Conservation (phyloP, 768 basidiomycete genomes). For the Lactifluus hygrophoroides region DNA sequence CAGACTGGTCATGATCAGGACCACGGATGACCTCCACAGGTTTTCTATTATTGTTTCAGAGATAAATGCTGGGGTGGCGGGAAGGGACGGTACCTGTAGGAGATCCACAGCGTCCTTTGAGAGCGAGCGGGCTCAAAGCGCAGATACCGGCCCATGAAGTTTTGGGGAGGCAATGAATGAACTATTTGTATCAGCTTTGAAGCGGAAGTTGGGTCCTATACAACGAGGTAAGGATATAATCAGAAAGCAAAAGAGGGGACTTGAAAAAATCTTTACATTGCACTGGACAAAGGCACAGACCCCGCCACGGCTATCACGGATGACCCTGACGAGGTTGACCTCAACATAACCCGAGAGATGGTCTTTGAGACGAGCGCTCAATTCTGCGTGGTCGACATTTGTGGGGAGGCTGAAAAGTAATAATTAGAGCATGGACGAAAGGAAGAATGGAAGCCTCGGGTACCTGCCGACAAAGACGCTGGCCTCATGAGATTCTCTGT, state of each 20-base stretch:
- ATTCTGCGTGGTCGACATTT: conserved; percentile 54
- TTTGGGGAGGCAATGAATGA: conserved; percentile 45
- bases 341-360: conserved; percentile 61
- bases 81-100: conserved; percentile 47
- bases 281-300: conserved; percentile 84
- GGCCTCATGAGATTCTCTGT: conserved; percentile 60
- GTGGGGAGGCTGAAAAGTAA: conserved; percentile 49
- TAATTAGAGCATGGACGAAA: conserved; percentile 12
- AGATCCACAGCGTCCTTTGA: conserved; percentile 63
- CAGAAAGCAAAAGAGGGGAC: neutral
- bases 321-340: conserved; percentile 59
- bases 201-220: conserved; percentile 50
- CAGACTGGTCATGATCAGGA: conserved; percentile 12
- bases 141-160: conserved; percentile 62
- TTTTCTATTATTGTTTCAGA: conserved; percentile 24
- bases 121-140: conserved; percentile 76
- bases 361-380: conserved; percentile 49
- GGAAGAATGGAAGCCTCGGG: conserved; percentile 10
- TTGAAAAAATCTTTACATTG: conserved; percentile 41
- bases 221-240: neutral
- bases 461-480: conserved; percentile 84
- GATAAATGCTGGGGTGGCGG: neutral
- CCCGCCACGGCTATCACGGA: conserved; percentile 68
- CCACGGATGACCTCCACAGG: conserved; percentile 30
- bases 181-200: conserved; percentile 51